Evolutionary conservation across 495 filamentous ascomycete genomes (phyloP).

Genomic region (Penicillium macrosclerotiorum): DNA sequence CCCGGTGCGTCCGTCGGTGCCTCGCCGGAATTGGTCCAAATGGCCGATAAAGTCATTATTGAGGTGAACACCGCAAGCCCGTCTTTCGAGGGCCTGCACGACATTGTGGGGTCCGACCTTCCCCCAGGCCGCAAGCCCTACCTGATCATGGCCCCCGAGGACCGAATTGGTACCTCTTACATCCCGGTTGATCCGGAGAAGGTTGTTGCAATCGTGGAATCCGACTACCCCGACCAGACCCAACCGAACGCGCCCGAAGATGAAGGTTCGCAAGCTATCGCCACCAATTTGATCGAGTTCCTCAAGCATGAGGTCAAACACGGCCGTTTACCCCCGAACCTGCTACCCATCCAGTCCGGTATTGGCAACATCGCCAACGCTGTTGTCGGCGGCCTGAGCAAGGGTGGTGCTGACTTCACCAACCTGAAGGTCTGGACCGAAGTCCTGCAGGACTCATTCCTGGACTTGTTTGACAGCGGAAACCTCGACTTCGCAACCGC

Average conservation of each 20-base stretch:
- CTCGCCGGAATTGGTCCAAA: conserved; percentile 80
- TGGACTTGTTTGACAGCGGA: conserved; percentile 90
- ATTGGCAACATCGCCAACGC: conserved; percentile 96
- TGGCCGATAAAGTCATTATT: conserved; percentile 90
- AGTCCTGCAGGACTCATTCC: conserved; percentile 90
- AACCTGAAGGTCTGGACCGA: conserved; percentile 93
- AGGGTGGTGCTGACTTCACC: conserved; percentile 73
- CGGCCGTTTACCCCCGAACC: conserved; percentile 72
- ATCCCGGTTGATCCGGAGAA: conserved; percentile 89
- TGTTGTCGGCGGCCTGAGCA: conserved; percentile 79
- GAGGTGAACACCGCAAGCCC: conserved; percentile 89
- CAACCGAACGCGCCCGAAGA: conserved; percentile 75
- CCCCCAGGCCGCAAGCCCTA: conserved; percentile 83
- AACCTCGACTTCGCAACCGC: conserved; percentile 89
- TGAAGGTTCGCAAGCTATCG: conserved; percentile 68
- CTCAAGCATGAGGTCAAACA: conserved; percentile 75
- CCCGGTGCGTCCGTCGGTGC: conserved; percentile 86
- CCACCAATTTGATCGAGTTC: conserved; percentile 81
- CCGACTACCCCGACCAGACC: conserved; percentile 81
- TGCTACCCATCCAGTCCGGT: conserved; percentile 83
- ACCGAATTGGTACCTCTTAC: conserved; percentile 78
- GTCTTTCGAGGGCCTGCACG: conserved; percentile 85
- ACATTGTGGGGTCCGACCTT: conserved; percentile 83
- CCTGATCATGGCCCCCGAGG: conserved; percentile 73
- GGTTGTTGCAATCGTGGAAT: conserved; percentile 83